phyloP scores from a whole-genome alignment of 176 grass and related monocot species.

The Miscanthus lutarioriparius region DNA sequence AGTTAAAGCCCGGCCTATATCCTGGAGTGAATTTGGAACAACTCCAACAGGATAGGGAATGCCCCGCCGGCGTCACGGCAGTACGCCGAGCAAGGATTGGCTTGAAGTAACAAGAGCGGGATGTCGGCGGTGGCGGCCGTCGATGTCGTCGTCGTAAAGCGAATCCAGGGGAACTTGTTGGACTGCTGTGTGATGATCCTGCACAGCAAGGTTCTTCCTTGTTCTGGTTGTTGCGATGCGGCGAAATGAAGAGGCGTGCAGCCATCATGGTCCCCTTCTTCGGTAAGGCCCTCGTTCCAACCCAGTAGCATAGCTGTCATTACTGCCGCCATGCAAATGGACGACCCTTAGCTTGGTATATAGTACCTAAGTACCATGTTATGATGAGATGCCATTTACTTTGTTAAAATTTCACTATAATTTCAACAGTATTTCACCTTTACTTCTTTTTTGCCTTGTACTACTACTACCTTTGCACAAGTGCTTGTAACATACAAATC shows the following conservation, averaged over 20 bases:
- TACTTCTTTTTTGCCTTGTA: not conserved
- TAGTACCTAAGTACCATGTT: not conserved
- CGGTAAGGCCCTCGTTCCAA: not conserved
- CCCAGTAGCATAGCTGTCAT: not conserved
- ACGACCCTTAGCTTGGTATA: not conserved
- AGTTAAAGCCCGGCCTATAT: no score
- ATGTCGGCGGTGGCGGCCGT: not conserved
- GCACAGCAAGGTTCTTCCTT: not conserved
- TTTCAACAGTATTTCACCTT: not conserved
- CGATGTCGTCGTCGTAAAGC: not conserved
- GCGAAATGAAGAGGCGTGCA: conserved; percentile 15
- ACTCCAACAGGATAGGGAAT: not conserved
- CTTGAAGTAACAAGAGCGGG: not conserved
- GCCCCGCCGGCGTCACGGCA: not conserved
- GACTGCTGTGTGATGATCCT: not conserved
- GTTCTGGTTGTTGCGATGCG: not conserved
- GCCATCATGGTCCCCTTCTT: conserved; percentile 2
- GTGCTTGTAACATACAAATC: not conserved
- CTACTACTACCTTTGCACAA: no score
- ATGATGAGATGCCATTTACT: not conserved
- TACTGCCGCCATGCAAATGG: not conserved
- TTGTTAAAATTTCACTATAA: not conserved
- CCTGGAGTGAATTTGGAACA: no score
- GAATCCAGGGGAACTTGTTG: not conserved
- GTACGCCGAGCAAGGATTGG: not conserved